phyloP scores from a whole-genome alignment of 1,139 yeast species.

The Pichia sp. region DNA sequence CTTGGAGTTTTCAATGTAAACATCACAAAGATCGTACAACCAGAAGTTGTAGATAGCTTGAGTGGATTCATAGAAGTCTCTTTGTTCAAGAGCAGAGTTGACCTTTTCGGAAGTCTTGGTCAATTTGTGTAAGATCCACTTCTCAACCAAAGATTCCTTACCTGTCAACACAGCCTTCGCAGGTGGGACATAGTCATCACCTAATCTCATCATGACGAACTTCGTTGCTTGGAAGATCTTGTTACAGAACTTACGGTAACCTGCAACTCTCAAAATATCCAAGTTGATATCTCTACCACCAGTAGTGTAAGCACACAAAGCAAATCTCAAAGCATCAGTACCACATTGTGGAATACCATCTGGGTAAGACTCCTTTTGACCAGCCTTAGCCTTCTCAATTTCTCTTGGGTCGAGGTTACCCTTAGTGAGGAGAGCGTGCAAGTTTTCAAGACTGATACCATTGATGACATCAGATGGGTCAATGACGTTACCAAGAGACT shows the following conservation, averaged over 20 bases:
- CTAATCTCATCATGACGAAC: constrained; percentile 89
- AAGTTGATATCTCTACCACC: constrained; percentile 98
- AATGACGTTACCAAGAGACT: constrained; percentile 91
- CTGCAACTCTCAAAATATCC: constrained; percentile 95
- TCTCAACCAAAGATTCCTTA: constrained; percentile 85
- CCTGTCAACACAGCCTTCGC: constrained; percentile 58
- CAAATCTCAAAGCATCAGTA: constrained; percentile 97
- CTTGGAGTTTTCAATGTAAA: constrained; percentile 96
- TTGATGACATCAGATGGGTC: constrained; percentile 92
- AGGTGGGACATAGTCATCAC: constrained; percentile 81
- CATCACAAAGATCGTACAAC: constrained; percentile 92
- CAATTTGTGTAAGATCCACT: constrained; percentile 91
- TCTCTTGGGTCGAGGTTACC: constrained; percentile 94
- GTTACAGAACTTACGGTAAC: constrained; percentile 99
- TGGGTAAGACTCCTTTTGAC: constrained; percentile 88
- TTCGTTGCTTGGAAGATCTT: constrained; percentile 98
- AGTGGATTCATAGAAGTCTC: constrained; percentile 89
- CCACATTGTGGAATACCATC: constrained; percentile 99
- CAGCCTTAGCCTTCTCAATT: constrained; percentile 77
- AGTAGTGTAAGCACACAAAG: constrained; percentile 95
- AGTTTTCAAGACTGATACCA: constrained; percentile 74
- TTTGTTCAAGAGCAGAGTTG: constrained; percentile 61
- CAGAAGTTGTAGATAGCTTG: constrained; percentile 86
- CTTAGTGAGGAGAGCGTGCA: constrained; percentile 66
- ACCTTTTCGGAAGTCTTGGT: constrained; percentile 61